Conservation (phyloP, 345 rosid species). For the Gossypium thurberi region DNA sequence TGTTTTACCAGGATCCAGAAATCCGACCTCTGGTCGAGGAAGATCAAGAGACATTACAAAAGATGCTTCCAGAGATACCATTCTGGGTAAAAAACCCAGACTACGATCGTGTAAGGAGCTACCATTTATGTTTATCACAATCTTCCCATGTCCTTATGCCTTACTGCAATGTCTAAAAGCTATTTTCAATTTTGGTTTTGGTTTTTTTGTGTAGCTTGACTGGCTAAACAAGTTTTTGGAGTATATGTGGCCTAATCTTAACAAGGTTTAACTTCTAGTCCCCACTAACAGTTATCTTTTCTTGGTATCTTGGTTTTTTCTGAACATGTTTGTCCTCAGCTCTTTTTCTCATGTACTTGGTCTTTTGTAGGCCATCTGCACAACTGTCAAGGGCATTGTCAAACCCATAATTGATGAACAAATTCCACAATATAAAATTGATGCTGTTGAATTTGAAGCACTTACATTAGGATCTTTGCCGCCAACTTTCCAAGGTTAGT, state of each 20-base stretch:
- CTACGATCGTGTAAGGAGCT: constrained; percentile 68
- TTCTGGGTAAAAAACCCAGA: constrained; percentile 93
- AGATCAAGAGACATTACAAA: constrained; percentile 63
- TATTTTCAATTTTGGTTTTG: background rate
- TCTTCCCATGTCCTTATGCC: background rate
- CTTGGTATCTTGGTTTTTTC: constrained; percentile 2
- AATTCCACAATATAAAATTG: constrained; percentile 85
- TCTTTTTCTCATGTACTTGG: background rate
- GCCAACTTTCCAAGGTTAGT: constrained; percentile 79
- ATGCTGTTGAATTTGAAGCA: constrained; percentile 78
- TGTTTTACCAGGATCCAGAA: constrained; percentile 55
- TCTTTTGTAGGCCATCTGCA: constrained; percentile 67
- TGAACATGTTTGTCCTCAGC: constrained; percentile 5
- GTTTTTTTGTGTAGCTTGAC: constrained; percentile 41
- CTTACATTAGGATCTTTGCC: constrained; percentile 88
- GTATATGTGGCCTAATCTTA: constrained; percentile 90
- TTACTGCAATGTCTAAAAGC: background rate
- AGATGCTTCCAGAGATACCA: constrained; percentile 92
- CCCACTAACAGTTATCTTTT: background rate
- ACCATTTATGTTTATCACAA: constrained; percentile 3
- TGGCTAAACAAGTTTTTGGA: constrained; percentile 81
- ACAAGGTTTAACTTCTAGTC: constrained; percentile 56
- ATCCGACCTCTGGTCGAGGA: constrained; percentile 60
- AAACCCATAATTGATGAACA: constrained; percentile 87
- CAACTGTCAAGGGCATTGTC: constrained; percentile 59